These are phyloP conservation scores for Scutellaria minor DNA, from an alignment of 257 asterid species.

Conservation along the genomic window DNA sequence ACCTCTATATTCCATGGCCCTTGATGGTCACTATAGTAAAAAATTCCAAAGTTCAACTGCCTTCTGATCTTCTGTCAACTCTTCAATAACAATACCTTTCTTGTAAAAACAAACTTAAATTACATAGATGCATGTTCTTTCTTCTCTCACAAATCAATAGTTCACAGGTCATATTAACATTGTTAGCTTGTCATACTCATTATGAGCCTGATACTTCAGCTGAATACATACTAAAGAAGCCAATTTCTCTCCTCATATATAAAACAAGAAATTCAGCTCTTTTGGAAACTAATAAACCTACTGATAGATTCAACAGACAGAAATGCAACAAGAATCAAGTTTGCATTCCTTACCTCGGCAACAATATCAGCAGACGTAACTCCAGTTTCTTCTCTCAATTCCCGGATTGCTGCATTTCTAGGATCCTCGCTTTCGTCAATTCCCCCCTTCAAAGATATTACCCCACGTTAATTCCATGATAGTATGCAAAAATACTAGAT, in stretches of 20 bases:
- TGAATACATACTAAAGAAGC: constrained; percentile 4
- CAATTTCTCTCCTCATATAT: neutral
- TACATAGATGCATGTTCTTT: neutral
- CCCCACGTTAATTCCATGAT: constrained; percentile 21
- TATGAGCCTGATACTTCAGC: neutral
- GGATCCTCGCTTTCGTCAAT: constrained; percentile 85
- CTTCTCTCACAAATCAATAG: neutral
- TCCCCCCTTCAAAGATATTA: constrained; percentile 65
- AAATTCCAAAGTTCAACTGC: neutral
- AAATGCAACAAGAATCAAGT: constrained; percentile 21
- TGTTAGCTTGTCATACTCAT: neutral
- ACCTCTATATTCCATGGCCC: neutral
- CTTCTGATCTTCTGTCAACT: neutral
- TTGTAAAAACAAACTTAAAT: neutral
- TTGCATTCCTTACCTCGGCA: constrained; percentile 63
- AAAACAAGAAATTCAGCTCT: constrained; percentile 7
- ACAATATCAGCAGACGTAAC: constrained; percentile 81
- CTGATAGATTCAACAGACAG: constrained; percentile 19
- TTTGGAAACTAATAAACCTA: neutral
- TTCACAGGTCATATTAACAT: neutral
- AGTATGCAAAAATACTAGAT: constrained; percentile 5
- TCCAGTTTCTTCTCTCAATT: constrained; percentile 94
- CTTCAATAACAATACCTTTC: neutral
- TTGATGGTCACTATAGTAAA: neutral
- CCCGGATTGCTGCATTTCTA: constrained; percentile 83